These are phyloP conservation scores for Lablab purpureus DNA, from an alignment of 306 rosid species.

Conservation along the genomic window DNA sequence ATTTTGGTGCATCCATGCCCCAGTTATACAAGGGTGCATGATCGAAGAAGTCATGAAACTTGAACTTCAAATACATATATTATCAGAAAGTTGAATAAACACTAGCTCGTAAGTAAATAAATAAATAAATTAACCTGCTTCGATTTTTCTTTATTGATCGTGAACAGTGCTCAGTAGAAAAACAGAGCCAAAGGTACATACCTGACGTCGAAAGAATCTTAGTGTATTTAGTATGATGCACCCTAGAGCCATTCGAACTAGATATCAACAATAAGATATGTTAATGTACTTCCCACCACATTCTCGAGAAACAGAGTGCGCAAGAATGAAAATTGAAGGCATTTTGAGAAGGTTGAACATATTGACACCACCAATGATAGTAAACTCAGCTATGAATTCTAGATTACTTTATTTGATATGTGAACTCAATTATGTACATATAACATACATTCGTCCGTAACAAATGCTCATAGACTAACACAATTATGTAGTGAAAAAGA, in stretches of 20 bases:
- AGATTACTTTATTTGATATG: constrained; percentile 15
- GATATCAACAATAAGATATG: constrained; percentile 40
- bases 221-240: constrained; percentile 66
- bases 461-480: constrained; percentile 15
- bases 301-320: background rate
- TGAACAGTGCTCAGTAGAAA: background rate
- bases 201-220: constrained; percentile 82
- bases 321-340: constrained; percentile 19
- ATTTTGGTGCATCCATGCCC: background rate
- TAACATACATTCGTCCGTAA: background rate
- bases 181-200: constrained; percentile 38
- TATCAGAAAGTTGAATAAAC: background rate
- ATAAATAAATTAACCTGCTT: background rate
- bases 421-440: constrained; percentile 18
- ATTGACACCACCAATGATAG: background rate
- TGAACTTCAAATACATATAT: constrained; percentile 1
- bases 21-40: background rate
- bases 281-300: constrained; percentile 15
- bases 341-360: constrained; percentile 17
- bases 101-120: background rate
- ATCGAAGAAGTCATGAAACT: background rate
- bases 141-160: background rate
- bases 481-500: background rate
- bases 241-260: constrained; percentile 89
- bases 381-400: background rate